Base-by-base conservation (phyloP, 1,139 yeast genomes). In the Sugiyamaella paludigena region DNA sequence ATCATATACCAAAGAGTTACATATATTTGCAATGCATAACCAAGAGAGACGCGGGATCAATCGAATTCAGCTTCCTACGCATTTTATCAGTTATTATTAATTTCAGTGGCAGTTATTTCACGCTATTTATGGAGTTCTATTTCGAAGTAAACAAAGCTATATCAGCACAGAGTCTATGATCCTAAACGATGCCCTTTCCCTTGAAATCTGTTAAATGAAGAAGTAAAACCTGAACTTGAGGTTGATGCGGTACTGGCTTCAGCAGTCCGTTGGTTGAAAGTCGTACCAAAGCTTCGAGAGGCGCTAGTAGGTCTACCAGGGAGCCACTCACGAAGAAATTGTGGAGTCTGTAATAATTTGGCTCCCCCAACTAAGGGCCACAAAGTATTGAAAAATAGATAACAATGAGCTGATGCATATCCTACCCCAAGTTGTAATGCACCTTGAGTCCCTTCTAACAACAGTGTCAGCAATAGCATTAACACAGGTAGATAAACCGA, bases 401-500 rank as follows among this genome's bases (percentile, higher is more conserved):
- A 69, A 37, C 64, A 46, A 53, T 70, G 72, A 12, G 68, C 72
- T 1, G 68, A 66, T 7, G 61, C 52, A 34, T 63, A 60, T 7
- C 73, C 75, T n/a, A 65, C 54, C 7, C 59, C 54, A 3, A 65
- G 57, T 32, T 52, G 56, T n/a, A 61, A 36, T 15, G 59, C 53
- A 7, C 62, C 60, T 6, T 32, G 33, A 24, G 56, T 53, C 1
- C 73, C 73, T 15, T 60, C 65, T 9, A 58, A 40, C 19, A 68
- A 47, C 15, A 65, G 50, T n/a, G 60, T 57, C 31, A 63, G 31
- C 1, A 56, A 55, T 15, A 69, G 55, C 51, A 61, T 59, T 35
- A 68, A 58, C 26, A 64, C 56, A 2, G 75, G 73, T 19, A 67
- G 52, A 47, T 62, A 69, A 41, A 59, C 56, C 12, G 71, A 67